A percentile compares a stretch with the other conserved stretches of the same genome.
These are phyloP conservation scores for Pontederia crassipes DNA, from an alignment of 176 grass and related monocot genomes.

Conservation along the genomic window DNA sequence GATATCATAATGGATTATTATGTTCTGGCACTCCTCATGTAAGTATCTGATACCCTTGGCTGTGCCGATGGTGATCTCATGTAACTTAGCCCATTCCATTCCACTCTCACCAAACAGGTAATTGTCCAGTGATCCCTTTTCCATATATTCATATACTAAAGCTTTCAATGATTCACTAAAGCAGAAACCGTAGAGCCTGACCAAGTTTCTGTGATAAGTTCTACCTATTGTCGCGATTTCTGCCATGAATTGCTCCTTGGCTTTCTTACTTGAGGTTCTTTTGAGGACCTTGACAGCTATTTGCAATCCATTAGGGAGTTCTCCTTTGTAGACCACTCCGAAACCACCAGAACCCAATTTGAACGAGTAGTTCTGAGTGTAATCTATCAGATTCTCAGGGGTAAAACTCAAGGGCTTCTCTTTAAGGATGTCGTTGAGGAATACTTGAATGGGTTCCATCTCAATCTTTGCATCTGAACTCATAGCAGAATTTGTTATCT, in stretches of 20 bases:
- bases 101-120: neutral
- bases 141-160: slow-evolving; percentile 3
- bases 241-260: slow-evolving; percentile 5
- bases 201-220: neutral
- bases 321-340: neutral
- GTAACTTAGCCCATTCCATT: neutral
- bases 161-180: neutral
- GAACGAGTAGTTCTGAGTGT: neutral
- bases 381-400: neutral
- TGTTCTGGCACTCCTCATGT: slow-evolving; percentile 8
- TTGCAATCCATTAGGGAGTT: neutral
- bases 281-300: neutral
- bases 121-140: neutral
- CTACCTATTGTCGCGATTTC: neutral
- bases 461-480: neutral
- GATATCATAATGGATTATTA: slow-evolving; percentile 20
- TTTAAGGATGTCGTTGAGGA: neutral
- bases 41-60: slow-evolving; percentile 18
- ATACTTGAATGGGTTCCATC: neutral
- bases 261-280: slow-evolving; percentile 1
- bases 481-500: neutral
- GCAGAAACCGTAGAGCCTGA: slow-evolving; percentile 2
- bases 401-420: neutral
- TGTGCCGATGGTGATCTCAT: slow-evolving; percentile 7
- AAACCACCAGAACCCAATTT: neutral